Conservation (phyloP, 2,329 filamentous ascomycete species). For the Sclerotinia borealis region DNA sequence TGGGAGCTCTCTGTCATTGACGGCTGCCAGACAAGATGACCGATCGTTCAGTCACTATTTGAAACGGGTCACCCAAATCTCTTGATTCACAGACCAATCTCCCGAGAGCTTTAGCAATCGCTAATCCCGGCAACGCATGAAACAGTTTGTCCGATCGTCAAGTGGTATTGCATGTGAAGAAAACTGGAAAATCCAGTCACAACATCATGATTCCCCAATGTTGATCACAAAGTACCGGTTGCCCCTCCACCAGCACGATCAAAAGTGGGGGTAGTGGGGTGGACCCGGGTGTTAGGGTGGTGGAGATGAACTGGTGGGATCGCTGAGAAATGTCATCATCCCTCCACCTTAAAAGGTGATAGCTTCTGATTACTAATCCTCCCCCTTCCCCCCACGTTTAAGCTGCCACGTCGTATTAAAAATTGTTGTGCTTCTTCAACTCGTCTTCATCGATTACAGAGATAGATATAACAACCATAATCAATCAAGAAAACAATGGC, state of each 20-base stretch:
- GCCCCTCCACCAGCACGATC: too few species aligned
- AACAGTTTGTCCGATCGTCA: too few species aligned
- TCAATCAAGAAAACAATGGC: conserved; percentile 3
- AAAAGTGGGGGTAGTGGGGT: neutral
- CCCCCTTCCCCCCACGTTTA: neutral
- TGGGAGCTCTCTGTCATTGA: too few species aligned
- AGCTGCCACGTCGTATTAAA: conserved; percentile 1
- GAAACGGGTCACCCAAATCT: too few species aligned
- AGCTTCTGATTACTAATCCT: neutral
- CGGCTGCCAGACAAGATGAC: too few species aligned
- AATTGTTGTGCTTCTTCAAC: neutral
- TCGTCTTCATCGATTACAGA: neutral
- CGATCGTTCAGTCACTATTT: too few species aligned
- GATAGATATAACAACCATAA: neutral
- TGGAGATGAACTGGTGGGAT: neutral
- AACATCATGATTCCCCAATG: too few species aligned
- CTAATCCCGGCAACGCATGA: too few species aligned
- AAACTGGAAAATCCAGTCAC: too few species aligned
- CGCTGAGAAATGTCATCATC: neutral
- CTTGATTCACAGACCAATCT: too few species aligned
- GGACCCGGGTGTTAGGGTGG: neutral
- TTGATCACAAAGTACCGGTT: neutral
- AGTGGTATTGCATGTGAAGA: too few species aligned
- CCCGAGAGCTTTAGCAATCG: too few species aligned
- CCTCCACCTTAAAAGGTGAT: neutral